A percentile compares a stretch with the other conserved stretches of the same genome.
Evolutionary conservation across 352 stramenopile species (phyloP).

Genomic region (Globisporangium spiculum): DNA sequence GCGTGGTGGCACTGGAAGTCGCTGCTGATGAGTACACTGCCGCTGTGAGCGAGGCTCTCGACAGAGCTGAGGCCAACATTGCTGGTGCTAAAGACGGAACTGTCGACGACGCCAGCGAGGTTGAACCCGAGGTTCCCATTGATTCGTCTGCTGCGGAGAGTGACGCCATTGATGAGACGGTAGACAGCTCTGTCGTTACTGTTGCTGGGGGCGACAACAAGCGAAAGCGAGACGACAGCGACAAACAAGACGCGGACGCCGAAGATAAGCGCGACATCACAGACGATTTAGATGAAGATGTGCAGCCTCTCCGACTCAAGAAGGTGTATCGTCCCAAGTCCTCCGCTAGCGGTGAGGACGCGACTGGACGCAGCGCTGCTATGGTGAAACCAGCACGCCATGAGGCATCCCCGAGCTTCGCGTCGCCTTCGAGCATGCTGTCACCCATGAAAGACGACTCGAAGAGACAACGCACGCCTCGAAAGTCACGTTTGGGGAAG

Average conservation of each 20-base stretch:
- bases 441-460: slow-evolving; percentile 55
- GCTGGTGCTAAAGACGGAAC: background rate
- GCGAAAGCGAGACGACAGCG: slow-evolving; percentile 9
- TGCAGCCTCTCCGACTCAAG: slow-evolving; percentile 11
- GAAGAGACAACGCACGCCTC: slow-evolving; percentile 35
- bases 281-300: background rate
- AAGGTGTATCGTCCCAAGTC: slow-evolving; percentile 10
- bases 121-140: background rate
- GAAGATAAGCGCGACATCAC: background rate
- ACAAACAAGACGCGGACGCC: background rate
- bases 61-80: background rate
- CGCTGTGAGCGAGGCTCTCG: background rate
- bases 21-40: background rate
- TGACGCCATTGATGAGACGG: background rate
- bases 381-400: background rate
- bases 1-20: background rate
- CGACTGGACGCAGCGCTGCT: background rate
- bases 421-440: slow-evolving; percentile 26
- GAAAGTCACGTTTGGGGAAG: slow-evolving; percentile 38
- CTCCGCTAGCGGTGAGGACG: background rate
- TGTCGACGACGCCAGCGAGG: background rate
- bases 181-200: background rate
- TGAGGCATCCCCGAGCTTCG: slow-evolving; percentile 14
- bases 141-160: background rate
- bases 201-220: slow-evolving; percentile 3